Base-by-base conservation (phyloP, 1,284 basidiomycete species). In the Anthracocystis panici-leucophaei region DNA sequence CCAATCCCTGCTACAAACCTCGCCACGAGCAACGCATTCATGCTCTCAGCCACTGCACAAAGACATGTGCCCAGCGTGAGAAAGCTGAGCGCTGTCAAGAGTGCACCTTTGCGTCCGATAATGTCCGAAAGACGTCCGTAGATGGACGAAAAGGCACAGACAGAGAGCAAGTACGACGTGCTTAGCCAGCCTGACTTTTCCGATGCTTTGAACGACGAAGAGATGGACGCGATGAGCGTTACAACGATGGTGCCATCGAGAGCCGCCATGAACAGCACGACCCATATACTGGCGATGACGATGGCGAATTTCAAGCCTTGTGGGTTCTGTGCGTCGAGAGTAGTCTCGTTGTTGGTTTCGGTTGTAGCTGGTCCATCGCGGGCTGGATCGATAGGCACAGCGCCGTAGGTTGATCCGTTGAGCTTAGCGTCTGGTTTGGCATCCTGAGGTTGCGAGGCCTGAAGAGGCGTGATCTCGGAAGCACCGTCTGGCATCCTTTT, bases 1-100 rank as follows among this genome's bases (percentile, higher is more conserved):
- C 87, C 87, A n/a, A 87, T 84, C 41, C 87, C 87, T 2, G 85
- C 83, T 7, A 87, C 82, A 8, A 86, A 86, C 14, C 87, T 77
- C 35, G 83, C 85, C 25, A 77, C 57, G 25, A 81, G 72, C 21
- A 83, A 69, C 68, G 77, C 72, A 51, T 61, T 48, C 68, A 84
- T 79, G 41, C 65, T 75, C 44, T 65, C 64, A 3, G 82, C 77
- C 1, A 70, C 51, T 23, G 82, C 82, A 60, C 82, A 84, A n/a
- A 83, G 60, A 29, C 82, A 70, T n/a, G 76, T 77, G 25, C 82
- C 82, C 20, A 75, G 21, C 3, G 78, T 70, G 54, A 83, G 83
- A 42, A 81, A 73, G 45, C 63, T 51, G 29, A 81, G 77, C 18
- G 82, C 82, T 8, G 82, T 74, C n/a, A 84, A 73, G 8, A 80